Conservation (phyloP, 1,284 basidiomycete species). For the Exobasidium cylindrosporum region DNA sequence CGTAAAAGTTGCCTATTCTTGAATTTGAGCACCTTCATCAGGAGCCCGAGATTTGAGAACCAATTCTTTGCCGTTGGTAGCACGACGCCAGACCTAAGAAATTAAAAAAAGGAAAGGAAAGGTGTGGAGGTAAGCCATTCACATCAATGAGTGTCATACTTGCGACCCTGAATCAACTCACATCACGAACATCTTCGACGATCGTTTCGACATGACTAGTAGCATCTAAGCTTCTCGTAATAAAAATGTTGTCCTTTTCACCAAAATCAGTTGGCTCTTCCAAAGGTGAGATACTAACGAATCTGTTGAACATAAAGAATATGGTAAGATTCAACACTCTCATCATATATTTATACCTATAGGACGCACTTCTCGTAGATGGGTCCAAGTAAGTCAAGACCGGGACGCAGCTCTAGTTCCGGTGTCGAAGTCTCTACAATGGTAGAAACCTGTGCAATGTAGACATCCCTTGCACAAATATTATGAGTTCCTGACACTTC, state of each 20-base stretch:
- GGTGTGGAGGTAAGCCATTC: no score
- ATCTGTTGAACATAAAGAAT: conserved; percentile 53
- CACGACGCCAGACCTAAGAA: conserved; percentile 38
- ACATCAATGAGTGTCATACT: no score
- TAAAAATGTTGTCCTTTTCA: conserved; percentile 79
- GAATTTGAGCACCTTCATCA: conserved; percentile 51
- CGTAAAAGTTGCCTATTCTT: no score
- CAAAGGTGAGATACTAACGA: conserved; percentile 80
- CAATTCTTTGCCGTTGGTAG: conserved; percentile 49
- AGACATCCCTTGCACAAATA: conserved; percentile 89
- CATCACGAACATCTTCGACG: conserved; percentile 54
- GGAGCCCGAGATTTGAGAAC: conserved; percentile 52
- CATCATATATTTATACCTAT: conserved; percentile 2
- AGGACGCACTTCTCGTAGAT: conserved; percentile 73
- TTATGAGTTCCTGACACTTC: conserved; percentile 96
- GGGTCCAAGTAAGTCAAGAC: conserved; percentile 84
- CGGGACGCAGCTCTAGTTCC: conserved; percentile 86
- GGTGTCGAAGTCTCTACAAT: conserved; percentile 94
- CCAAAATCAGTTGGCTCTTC: conserved; percentile 86
- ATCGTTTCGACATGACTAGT: conserved; percentile 97
- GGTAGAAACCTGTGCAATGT: conserved; percentile 96
- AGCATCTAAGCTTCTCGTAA: conserved; percentile 96
- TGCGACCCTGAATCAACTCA: no score
- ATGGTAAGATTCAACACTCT: background rate
- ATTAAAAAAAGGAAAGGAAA: no score